Conservation (phyloP, 2,329 filamentous ascomycete species). For the Onygena corvina region DNA sequence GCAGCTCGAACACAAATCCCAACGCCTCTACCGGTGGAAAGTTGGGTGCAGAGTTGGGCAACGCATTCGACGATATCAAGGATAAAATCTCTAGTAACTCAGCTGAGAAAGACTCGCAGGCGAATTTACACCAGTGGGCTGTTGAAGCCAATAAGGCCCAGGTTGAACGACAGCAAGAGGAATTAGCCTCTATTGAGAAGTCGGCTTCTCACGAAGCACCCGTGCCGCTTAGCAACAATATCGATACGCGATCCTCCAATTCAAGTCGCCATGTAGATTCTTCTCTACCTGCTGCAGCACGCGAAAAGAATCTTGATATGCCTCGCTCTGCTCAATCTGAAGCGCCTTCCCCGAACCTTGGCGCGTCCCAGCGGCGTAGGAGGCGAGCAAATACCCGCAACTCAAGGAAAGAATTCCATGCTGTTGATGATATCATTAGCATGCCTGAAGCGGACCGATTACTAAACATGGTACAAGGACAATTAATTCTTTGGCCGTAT, state of each 20-base stretch:
- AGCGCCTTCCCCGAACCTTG: constrained; percentile 31
- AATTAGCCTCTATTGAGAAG: constrained; percentile 23
- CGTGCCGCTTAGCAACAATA: constrained; percentile 34
- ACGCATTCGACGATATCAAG: constrained; percentile 22
- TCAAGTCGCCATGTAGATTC: constrained; percentile 18
- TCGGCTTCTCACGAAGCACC: constrained; percentile 23
- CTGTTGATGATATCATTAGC: constrained; percentile 62
- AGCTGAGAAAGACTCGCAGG: constrained; percentile 20
- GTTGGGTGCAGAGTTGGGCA: constrained; percentile 20
- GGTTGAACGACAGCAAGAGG: constrained; percentile 25
- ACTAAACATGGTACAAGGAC: constrained; percentile 69
- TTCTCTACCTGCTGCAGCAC: constrained; percentile 16
- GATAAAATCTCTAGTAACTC: constrained; percentile 21
- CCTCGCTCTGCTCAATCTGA: constrained; percentile 22
- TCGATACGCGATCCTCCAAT: constrained; percentile 21
- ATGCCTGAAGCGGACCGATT: constrained; percentile 69
- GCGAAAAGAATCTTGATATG: constrained; percentile 24
- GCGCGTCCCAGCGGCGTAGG: constrained; percentile 30
- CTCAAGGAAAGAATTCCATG: constrained; percentile 37
- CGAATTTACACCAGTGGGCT: constrained; percentile 27
- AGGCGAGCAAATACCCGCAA: constrained; percentile 36
- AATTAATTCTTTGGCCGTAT: constrained; percentile 85
- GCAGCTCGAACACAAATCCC: constrained; percentile 27
- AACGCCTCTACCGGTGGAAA: constrained; percentile 26
- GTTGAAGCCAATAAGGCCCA: constrained; percentile 25